Evolutionary conservation across 2,329 filamentous ascomycete species (phyloP), one percentile per base, ranked within the genome.

Genomic region (Lojkania enalia): DNA sequence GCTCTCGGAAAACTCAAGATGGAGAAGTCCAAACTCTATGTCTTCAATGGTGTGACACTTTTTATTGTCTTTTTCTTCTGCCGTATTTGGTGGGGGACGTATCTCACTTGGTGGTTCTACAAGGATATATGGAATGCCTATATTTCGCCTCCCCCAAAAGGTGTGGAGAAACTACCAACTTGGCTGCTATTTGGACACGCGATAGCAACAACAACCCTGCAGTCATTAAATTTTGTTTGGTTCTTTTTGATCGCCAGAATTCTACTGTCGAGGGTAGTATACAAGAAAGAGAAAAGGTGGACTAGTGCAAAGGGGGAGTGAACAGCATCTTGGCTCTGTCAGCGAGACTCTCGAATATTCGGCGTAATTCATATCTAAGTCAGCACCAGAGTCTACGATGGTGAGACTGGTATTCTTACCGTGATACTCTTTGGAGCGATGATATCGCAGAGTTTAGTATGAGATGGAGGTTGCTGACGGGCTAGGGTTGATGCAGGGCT

Each of bases 1-100:
- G 35, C 35, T 7, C 35, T 37, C 19, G 19, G 35, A 9, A 37
- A 37, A 15, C 35, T 37, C 35, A 37, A 37, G 11, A 37, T 37
- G 35, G 15, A 37, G 19, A 5, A 18, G 19, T 7, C 15, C 5
- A 37, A 16, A 19, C 16, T 37, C 9, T 37, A 37, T 16, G 35
- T 37, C 11, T 5, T 20, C 19, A 37, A 37, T 15, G 35, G 35
- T 9, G 15, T 37, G 9, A 19, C 15, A 12, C 35, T 37, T 16
- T 37, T 37, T 16, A 21, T 37, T 9, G 19, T 37, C 5, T 37
- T 37, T 19, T 37, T 37, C 19, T 37, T 18, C 19, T 7, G 35
- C 15, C 35, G 35, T 9, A 37, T 37, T 19, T 19, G 18, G 14
- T 37, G 35, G 35, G 35, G 35, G 5, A 37, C 35, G 14, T 37